These are phyloP conservation scores for Pythium biforme DNA, from an alignment of 352 stramenopile genomes.

Conservation along the genomic window DNA sequence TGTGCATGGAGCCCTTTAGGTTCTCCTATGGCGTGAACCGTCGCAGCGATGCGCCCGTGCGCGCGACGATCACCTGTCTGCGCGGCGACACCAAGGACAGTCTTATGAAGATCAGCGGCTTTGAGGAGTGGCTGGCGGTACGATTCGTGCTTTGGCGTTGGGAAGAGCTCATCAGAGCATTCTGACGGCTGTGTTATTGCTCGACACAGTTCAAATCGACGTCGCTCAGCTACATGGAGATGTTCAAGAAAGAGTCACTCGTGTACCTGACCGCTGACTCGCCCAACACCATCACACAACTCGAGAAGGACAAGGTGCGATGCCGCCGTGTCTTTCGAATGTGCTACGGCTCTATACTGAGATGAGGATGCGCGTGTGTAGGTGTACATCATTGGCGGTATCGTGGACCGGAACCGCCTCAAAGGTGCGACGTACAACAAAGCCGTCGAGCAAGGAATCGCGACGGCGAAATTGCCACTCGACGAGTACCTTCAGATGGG, in stretches of 20 bases:
- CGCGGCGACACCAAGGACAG: conserved; percentile 72
- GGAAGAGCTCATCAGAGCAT: too few relatives aligned
- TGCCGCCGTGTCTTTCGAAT: neutral
- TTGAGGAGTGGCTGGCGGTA: conserved; percentile 78
- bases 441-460: conserved; percentile 86
- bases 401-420: conserved; percentile 97
- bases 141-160: neutral
- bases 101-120: conserved; percentile 91
- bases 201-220: conserved; percentile 52
- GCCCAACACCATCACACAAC: conserved; percentile 84
- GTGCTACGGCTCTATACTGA: too few relatives aligned
- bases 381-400: conserved; percentile 97
- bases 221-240: conserved; percentile 61
- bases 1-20: conserved; percentile 31
- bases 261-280: conserved; percentile 96
- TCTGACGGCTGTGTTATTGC: neutral
- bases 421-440: conserved; percentile 92
- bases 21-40: conserved; percentile 84
- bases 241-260: conserved; percentile 82
- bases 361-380: conserved; percentile 17
- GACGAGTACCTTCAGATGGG: conserved; percentile 79
- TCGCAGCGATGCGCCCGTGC: conserved; percentile 51
- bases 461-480: conserved; percentile 92
- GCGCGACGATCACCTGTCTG: conserved; percentile 67
- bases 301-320: conserved; percentile 80